Evolutionary conservation across 2,329 filamentous ascomycete genomes (phyloP).

Genomic region (Aspergillus awamori): DNA sequence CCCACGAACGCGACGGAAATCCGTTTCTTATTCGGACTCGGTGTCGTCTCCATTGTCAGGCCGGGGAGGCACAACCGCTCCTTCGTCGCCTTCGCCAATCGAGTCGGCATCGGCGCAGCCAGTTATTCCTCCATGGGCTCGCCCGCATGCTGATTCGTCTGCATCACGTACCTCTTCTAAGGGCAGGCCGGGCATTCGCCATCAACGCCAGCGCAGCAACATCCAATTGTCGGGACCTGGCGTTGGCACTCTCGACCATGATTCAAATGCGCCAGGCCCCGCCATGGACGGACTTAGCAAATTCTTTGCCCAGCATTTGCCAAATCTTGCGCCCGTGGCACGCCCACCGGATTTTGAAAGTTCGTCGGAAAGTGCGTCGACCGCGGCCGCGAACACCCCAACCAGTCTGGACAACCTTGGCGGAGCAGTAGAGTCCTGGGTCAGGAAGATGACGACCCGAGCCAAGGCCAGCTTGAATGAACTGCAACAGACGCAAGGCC

Average conservation of each 20-base stretch:
- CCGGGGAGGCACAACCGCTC: conserved; percentile 35
- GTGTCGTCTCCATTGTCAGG: conserved; percentile 43
- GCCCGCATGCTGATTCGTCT: conserved; percentile 33
- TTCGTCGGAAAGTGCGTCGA: conserved; percentile 41
- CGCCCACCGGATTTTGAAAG: conserved; percentile 58
- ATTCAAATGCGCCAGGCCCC: conserved; percentile 61
- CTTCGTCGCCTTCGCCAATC: conserved; percentile 31
- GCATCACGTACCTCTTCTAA: conserved; percentile 29
- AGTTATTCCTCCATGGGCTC: conserved; percentile 30
- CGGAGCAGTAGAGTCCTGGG: conserved; percentile 85
- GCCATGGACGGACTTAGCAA: conserved; percentile 82
- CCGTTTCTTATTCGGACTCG: conserved; percentile 63
- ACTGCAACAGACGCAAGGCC: conserved; percentile 38
- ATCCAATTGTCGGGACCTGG: conserved; percentile 78
- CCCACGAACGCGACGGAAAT: conserved; percentile 87
- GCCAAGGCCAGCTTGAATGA: conserved; percentile 46
- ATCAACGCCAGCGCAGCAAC: conserved; percentile 45
- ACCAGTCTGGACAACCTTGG: conserved; percentile 76
- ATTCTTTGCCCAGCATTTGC: conserved; percentile 81
- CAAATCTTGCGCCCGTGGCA: conserved; percentile 69
- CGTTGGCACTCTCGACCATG: conserved; percentile 77
- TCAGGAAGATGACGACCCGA: conserved; percentile 72
- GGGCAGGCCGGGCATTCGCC: conserved; percentile 40
- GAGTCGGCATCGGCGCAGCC: conserved; percentile 30
- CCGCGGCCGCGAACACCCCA: conserved; percentile 36